Evolutionary conservation across 495 filamentous ascomycete species (phyloP).

Genomic region (Hypoxylon subgilvum): DNA sequence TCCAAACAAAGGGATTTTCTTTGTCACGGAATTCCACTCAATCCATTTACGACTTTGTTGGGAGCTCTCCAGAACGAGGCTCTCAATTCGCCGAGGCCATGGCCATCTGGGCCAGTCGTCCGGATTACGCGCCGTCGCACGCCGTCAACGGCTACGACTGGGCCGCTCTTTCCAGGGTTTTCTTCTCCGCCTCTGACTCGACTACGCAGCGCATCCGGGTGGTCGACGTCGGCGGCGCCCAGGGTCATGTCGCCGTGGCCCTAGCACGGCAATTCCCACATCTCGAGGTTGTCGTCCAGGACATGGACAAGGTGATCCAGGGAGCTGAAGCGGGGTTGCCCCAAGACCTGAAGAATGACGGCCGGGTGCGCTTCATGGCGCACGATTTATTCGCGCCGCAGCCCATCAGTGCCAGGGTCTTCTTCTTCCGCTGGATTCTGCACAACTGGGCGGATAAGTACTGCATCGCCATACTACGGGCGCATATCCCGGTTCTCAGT

Average conservation of each 20-base stretch:
- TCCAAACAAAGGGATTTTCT: slow-evolving; percentile 27
- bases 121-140: neutral
- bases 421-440: too few species aligned
- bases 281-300: slow-evolving; percentile 24
- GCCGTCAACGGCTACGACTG: slow-evolving; percentile 22
- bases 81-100: too few species aligned
- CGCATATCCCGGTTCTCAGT: too few species aligned
- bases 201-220: neutral
- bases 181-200: neutral
- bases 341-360: too few species aligned
- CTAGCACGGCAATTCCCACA: neutral
- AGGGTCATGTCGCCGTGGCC: slow-evolving; percentile 7
- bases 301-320: slow-evolving; percentile 36
- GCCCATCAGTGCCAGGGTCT: too few species aligned
- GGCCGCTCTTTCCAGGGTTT: slow-evolving; percentile 2
- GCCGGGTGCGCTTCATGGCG: too few species aligned
- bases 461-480: too few species aligned
- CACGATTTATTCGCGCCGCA: too few species aligned
- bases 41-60: slow-evolving; percentile 15
- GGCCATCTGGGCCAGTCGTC: too few species aligned
- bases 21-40: slow-evolving; percentile 10
- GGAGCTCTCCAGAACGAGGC: too few species aligned
- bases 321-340: slow-evolving; percentile 25
- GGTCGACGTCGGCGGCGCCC: slow-evolving; percentile 42
- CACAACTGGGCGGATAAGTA: too few species aligned